Conservation (phyloP, 345 rosid species). For the Ricinus communis region DNA sequence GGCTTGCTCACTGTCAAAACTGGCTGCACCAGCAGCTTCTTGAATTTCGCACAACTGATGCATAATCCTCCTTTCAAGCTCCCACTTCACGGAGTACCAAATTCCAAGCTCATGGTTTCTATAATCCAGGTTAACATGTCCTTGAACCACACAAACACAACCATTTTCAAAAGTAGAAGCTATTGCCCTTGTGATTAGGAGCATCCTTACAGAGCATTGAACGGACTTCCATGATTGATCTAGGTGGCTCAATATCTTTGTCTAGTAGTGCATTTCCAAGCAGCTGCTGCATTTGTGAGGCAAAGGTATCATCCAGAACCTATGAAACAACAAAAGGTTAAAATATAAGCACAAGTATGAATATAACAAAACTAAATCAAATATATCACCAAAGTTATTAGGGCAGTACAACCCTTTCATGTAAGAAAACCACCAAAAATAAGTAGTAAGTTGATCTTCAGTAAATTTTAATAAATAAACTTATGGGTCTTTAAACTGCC, state of each 20-base stretch:
- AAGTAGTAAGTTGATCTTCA: too few species aligned
- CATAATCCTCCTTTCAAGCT: background rate
- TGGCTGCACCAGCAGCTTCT: background rate
- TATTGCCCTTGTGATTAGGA: slow-evolving; percentile 61
- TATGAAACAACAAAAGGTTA: slow-evolving; percentile 34
- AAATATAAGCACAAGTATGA: background rate
- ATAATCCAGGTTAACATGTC: too few species aligned
- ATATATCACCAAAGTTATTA: too few species aligned
- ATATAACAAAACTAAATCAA: background rate
- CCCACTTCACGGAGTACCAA: too few species aligned
- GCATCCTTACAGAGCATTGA: slow-evolving; percentile 93
- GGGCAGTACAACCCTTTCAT: too few species aligned
- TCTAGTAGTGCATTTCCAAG: slow-evolving; percentile 80
- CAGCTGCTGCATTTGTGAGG: slow-evolving; percentile 90
- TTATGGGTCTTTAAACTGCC: background rate
- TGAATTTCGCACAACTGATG: background rate
- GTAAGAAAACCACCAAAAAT: too few species aligned
- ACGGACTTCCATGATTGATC: slow-evolving; percentile 85
- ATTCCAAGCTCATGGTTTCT: too few species aligned
- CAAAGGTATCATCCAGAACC: slow-evolving; percentile 93
- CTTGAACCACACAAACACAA: background rate
- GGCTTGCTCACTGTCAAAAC: slow-evolving; percentile 25
- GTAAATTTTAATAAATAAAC: too few species aligned
- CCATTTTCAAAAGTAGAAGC: slow-evolving; percentile 52
- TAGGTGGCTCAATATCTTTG: slow-evolving; percentile 90